A percentile compares a stretch with the other conserved stretches of the same genome.
phyloP scores from a whole-genome alignment of 164 flowering plant genomes.

The Berberis thunbergii region DNA sequence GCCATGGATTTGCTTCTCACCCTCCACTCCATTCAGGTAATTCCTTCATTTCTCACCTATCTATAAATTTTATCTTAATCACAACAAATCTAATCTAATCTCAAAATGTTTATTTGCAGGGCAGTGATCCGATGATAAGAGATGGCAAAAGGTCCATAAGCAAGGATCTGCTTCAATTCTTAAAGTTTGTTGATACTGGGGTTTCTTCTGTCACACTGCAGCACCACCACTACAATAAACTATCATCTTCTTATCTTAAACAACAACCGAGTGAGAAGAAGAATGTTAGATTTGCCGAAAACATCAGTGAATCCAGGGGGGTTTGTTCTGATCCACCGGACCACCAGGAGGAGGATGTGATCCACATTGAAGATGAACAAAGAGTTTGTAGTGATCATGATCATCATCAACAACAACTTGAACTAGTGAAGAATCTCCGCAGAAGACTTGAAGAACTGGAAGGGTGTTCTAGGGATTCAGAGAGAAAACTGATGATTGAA shows the following conservation, averaged over 20 bases:
- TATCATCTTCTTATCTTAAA: background rate
- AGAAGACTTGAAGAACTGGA: conserved; percentile 19
- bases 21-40: conserved; percentile 77
- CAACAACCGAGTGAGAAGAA: background rate
- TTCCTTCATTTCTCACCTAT: background rate
- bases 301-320: conserved; percentile 5
- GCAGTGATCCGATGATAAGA: conserved; percentile 48
- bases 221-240: too few species aligned
- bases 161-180: conserved; percentile 42
- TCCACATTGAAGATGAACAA: conserved; percentile 3
- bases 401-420: conserved; percentile 8
- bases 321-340: conserved; percentile 8
- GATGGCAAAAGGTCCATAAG: conserved; percentile 47
- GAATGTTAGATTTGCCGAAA: conserved; percentile 9
- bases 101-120: conserved; percentile 21
- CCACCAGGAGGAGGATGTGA: too few species aligned
- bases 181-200: conserved; percentile 46
- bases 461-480: conserved; percentile 12
- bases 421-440: conserved; percentile 11
- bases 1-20: conserved; percentile 47
- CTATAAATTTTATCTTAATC: conserved; percentile 9
- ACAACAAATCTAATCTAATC: too few species aligned
- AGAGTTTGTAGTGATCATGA: conserved; percentile 22
- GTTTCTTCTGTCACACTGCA: conserved; percentile 24
- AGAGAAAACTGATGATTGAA: conserved; percentile 12